A percentile compares a stretch with the other conserved stretches of the same genome.
Evolutionary conservation across 148 eudicot genomes (phyloP).

Genomic region (Rhododendron griersonianum): DNA sequence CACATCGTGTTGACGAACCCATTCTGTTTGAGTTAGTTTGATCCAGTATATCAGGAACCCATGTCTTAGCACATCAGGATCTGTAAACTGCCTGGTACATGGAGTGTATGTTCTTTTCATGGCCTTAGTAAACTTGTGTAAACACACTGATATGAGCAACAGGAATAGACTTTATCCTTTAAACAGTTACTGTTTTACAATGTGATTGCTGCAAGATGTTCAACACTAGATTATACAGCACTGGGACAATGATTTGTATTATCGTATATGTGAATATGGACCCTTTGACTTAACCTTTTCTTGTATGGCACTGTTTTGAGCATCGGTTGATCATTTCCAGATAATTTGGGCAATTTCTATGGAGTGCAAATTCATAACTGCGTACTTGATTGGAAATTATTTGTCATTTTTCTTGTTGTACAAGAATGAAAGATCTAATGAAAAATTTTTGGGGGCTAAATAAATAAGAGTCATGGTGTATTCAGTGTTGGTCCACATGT

Average conservation of each 20-base stretch:
- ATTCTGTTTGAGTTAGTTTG: not conserved
- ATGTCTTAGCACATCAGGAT: not conserved
- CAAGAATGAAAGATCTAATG: not conserved
- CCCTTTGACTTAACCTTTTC: not conserved
- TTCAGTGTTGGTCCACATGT: not conserved
- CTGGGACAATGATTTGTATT: not conserved
- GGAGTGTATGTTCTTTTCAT: not conserved
- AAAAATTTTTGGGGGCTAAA: not conserved
- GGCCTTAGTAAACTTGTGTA: not conserved
- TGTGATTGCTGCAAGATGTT: not conserved
- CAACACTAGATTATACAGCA: not conserved
- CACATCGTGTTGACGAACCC: not conserved
- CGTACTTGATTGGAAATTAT: not conserved
- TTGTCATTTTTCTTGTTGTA: not conserved
- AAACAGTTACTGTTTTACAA: not conserved
- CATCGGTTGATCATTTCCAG: not conserved
- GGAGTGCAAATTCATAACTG: not conserved
- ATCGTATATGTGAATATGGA: not conserved
- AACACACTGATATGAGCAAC: not conserved
- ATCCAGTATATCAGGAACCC: not conserved
- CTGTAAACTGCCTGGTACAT: not conserved
- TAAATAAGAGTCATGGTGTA: not conserved
- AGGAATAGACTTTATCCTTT: not conserved
- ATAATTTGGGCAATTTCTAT: not conserved
- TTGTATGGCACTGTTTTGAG: not conserved